phyloP scores from a whole-genome alignment of 441 rosid genomes.

The Pelargonium citronellum region DNA sequence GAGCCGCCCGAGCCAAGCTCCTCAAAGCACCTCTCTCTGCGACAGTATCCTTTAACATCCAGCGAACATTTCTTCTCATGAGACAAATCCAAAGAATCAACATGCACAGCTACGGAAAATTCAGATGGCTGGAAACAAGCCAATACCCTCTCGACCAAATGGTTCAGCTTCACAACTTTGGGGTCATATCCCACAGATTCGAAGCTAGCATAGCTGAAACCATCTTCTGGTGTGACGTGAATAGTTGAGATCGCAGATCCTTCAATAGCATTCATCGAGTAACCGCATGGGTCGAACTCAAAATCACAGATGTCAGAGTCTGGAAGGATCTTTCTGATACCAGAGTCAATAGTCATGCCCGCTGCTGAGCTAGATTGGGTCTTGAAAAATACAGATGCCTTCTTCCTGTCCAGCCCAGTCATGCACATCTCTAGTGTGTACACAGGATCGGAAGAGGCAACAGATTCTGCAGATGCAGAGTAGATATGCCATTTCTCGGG shows the following conservation, averaged over 20 bases:
- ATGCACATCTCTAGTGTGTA: constrained; percentile 64
- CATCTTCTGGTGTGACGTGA: constrained; percentile 65
- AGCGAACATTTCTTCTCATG: constrained; percentile 24
- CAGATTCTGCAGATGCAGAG: constrained; percentile 37
- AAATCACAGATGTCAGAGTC: constrained; percentile 52
- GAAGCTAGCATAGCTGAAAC: constrained; percentile 72
- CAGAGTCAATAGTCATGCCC: constrained; percentile 49
- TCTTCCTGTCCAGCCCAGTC: constrained; percentile 52
- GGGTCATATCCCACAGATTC: constrained; percentile 56
- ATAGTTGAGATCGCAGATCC: constrained; percentile 48
- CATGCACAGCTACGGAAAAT: constrained; percentile 52
- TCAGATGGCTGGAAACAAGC: constrained; percentile 52
- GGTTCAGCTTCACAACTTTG: constrained; percentile 29
- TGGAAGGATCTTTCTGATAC: constrained; percentile 55
- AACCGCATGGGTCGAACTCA: constrained; percentile 66
- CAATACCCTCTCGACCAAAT: constrained; percentile 43
- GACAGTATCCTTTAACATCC: constrained; percentile 35
- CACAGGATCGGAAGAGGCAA: constrained; percentile 17
- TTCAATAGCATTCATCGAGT: constrained; percentile 62
- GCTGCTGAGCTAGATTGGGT: constrained; percentile 34
- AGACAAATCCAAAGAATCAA: constrained; percentile 15
- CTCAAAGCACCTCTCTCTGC: constrained; percentile 34
- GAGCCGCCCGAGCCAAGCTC: constrained; percentile 38
- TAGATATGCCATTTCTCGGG: constrained; percentile 62
- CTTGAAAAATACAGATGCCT: constrained; percentile 53